Base-by-base conservation (phyloP, 306 rosid species). In the Vigna hirtella region DNA sequence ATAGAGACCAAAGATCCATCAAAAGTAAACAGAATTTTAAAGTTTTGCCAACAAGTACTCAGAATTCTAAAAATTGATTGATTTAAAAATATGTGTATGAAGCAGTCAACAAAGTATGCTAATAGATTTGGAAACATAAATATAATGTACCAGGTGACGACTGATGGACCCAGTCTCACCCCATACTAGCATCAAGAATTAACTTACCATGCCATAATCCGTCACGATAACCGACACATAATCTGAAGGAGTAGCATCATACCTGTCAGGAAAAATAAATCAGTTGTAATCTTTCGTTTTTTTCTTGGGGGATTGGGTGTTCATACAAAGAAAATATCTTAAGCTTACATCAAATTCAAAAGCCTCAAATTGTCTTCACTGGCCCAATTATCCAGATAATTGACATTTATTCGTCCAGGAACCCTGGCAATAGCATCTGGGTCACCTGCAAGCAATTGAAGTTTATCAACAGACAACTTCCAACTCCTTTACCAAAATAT, bases 191-290 rank as follows among this genome's bases (percentile, higher is more conserved):
- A n/a, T 58, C 2, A 48, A 16, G 4, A 69, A 62, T 70, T 9
- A 66, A 77, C 88, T 86, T 86, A 94, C 98, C 97, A 90, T 90
- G 91, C 98, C 98, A 82, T 91, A 85, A 81, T 94, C 98, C 17
- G 98, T 89, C 73, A 93, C 81, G 68, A 93, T 93, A 82, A 87
- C 85, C 10, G 98, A 88, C 81, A 93, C 59, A 75, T 91, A 93
- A 82, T 93, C 98, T 9, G 96, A 79, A 18, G 98, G 98, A 34
- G 97, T 94, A 48, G 84, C 88, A 73, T 94, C 98, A 49, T 91
- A 94, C 91, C 98, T 94, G 82, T 64, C 38, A 15, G 56, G 76
- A 59, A 81, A 43, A 66, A 53, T 53, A 87, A 57, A 66, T 79
- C 32, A 28, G 73, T 42, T 24, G 22, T 15, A 32, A 16, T 8